Conservation (phyloP, 495 filamentous ascomycete species). For the Penicillium pancosmium region DNA sequence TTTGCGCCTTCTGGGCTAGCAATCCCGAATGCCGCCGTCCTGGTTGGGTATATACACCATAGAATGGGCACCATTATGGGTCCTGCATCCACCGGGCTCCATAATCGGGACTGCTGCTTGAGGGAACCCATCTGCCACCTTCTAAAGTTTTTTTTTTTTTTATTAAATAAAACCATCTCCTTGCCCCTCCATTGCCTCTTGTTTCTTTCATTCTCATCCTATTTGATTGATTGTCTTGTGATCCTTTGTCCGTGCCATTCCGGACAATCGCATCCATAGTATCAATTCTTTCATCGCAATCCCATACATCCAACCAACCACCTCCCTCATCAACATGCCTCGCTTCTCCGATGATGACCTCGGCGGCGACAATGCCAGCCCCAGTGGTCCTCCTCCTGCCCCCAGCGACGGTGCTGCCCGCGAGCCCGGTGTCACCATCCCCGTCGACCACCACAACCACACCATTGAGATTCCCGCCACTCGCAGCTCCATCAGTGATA, state of each 20-base stretch:
- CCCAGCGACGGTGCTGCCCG: slow-evolving; percentile 15
- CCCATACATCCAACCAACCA: background rate
- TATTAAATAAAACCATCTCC: slow-evolving; percentile 11
- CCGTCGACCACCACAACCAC: slow-evolving; percentile 46
- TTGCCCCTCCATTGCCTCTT: slow-evolving; percentile 7
- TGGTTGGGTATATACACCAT: slow-evolving; percentile 12
- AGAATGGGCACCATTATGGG: slow-evolving; percentile 7
- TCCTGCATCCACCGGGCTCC: slow-evolving; percentile 13
- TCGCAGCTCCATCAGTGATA: slow-evolving; percentile 68
- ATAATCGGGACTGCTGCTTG: slow-evolving; percentile 18
- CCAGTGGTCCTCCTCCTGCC: slow-evolving; percentile 27
- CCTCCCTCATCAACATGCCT: slow-evolving; percentile 54
- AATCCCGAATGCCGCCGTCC: slow-evolving; percentile 1
- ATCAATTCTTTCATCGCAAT: slow-evolving; percentile 1
- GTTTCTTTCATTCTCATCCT: background rate
- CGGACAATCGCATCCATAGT: slow-evolving; percentile 3
- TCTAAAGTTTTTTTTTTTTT: background rate
- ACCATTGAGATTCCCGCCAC: slow-evolving; percentile 75
- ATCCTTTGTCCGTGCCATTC: slow-evolving; percentile 1
- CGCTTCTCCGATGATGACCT: slow-evolving; percentile 63
- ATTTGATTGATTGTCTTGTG: slow-evolving; percentile 11
- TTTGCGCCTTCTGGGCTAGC: background rate
- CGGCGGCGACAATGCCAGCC: slow-evolving; percentile 37
- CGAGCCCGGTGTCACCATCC: slow-evolving; percentile 46
- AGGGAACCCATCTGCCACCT: slow-evolving; percentile 20